Evolutionary conservation across 495 filamentous ascomycete species (phyloP).

Genomic region (Penicillium cataractarum): DNA sequence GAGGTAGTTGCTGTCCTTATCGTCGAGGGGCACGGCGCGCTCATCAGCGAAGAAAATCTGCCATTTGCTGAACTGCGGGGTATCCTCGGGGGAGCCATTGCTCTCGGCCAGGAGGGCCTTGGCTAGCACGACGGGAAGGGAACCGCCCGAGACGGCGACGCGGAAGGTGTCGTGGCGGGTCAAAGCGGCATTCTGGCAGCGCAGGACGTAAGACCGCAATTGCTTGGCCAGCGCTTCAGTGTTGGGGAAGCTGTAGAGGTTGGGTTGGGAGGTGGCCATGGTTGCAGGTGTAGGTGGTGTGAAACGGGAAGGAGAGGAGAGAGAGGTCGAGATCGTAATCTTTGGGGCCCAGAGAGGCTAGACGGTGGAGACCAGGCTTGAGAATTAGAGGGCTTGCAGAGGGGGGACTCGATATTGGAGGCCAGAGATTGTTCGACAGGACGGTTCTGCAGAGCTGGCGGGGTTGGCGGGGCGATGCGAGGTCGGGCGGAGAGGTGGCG

Average conservation of each 20-base stretch:
- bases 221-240: slow-evolving; percentile 68
- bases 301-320: slow-evolving; percentile 9
- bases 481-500: not conserved
- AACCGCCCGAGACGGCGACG: slow-evolving; percentile 91
- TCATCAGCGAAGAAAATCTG: slow-evolving; percentile 99
- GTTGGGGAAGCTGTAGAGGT: slow-evolving; percentile 79
- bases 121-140: slow-evolving; percentile 84
- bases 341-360: not conserved
- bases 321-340: slow-evolving; percentile 1
- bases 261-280: slow-evolving; percentile 63
- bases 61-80: slow-evolving; percentile 81
- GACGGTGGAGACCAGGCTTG: not conserved
- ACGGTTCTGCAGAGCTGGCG: not conserved
- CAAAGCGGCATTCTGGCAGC: slow-evolving; percentile 75
- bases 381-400: not conserved
- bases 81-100: slow-evolving; percentile 60
- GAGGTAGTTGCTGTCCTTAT: slow-evolving; percentile 91
- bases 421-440: not conserved
- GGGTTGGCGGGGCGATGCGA: not conserved
- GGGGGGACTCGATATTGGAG: not conserved
- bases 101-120: slow-evolving; percentile 71
- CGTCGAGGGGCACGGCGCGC: slow-evolving; percentile 87
- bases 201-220: slow-evolving; percentile 79
- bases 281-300: slow-evolving; percentile 15
- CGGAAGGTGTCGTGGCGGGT: slow-evolving; percentile 83